phyloP scores from a whole-genome alignment of 768 basidiomycete species.

The Cystofilobasidium bisporidii region DNA sequence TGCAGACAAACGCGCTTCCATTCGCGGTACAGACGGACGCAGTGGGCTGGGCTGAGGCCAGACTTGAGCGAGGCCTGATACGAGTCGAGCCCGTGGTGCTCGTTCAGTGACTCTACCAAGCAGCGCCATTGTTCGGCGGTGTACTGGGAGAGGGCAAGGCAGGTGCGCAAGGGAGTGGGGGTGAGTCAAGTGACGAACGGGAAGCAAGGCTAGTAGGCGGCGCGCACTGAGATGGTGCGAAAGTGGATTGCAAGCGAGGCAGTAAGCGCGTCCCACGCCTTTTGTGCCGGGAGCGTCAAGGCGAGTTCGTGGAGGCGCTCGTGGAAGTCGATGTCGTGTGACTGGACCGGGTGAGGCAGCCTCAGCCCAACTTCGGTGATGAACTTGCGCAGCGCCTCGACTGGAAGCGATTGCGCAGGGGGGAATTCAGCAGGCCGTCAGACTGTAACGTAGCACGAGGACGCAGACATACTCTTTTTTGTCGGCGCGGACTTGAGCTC shows the following conservation, averaged over 20 bases:
- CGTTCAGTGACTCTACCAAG: conserved; percentile 8
- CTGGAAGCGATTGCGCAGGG: too few species aligned
- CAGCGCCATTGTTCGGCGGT: neutral
- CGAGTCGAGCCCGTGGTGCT: conserved; percentile 23
- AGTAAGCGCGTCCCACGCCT: too few species aligned
- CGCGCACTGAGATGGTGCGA: too few species aligned
- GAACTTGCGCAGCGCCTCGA: too few species aligned
- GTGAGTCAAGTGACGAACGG: too few species aligned
- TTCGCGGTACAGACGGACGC: conserved; percentile 16
- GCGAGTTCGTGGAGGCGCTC: neutral
- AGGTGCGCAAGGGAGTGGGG: too few species aligned
- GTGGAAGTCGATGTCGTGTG: neutral
- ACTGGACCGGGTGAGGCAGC: neutral
- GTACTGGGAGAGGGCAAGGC: too few species aligned
- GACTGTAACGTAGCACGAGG: too few species aligned
- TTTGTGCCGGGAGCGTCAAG: neutral
- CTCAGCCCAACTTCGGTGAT: neutral
- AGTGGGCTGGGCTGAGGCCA: conserved; percentile 13
- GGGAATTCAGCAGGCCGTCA: neutral
- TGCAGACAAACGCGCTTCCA: conserved; percentile 12
- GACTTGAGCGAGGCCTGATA: conserved; percentile 5
- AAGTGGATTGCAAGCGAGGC: too few species aligned
- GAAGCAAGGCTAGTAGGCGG: too few species aligned
- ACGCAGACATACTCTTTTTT: neutral
- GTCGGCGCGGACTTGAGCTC: neutral